Percentiles rank a stretch among this genome's conserved stretches.
Evolutionary conservation across 257 asterid genomes (phyloP).

Genomic region (Solanum arcanum): DNA sequence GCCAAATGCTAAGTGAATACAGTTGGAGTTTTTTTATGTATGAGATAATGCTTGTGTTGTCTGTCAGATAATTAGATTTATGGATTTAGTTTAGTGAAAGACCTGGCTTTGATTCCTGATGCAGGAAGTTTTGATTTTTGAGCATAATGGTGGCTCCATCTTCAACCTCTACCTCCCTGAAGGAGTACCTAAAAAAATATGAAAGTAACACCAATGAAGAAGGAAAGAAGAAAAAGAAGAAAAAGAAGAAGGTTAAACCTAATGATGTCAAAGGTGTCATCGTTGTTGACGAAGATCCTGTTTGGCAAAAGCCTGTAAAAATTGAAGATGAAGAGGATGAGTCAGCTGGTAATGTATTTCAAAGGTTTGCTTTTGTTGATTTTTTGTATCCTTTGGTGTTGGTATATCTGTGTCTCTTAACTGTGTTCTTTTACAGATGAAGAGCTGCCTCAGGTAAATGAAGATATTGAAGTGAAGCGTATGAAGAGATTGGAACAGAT

Average conservation of each 20-base stretch:
- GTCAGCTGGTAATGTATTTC: conserved; percentile 34
- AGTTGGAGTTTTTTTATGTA: background rate
- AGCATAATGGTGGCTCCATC: conserved; percentile 34
- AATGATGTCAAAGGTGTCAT: conserved; percentile 28
- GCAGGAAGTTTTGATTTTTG: background rate
- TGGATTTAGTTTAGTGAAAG: background rate
- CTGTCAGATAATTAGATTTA: background rate
- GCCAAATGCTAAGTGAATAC: background rate
- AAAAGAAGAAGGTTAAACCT: conserved; percentile 40
- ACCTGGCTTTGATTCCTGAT: background rate
- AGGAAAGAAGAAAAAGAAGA: conserved; percentile 44
- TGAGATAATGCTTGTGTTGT: background rate
- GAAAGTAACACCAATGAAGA: conserved; percentile 37
- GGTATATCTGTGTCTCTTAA: background rate
- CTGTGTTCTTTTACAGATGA: conserved; percentile 31
- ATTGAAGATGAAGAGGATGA: conserved; percentile 51
- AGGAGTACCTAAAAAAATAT: conserved; percentile 67
- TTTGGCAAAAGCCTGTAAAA: conserved; percentile 69
- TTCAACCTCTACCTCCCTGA: conserved; percentile 41
- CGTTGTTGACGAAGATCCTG: conserved; percentile 73
- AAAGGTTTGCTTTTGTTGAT: background rate
- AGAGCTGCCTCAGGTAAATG: conserved; percentile 77
- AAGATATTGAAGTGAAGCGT: conserved; percentile 74
- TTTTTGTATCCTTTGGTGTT: conserved; percentile 2
- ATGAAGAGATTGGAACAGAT: conserved; percentile 69